Evolutionary conservation across 1,139 yeast species (phyloP), one percentile per base, ranked within the genome.

Genomic region (Sugiyamaella sp.): DNA sequence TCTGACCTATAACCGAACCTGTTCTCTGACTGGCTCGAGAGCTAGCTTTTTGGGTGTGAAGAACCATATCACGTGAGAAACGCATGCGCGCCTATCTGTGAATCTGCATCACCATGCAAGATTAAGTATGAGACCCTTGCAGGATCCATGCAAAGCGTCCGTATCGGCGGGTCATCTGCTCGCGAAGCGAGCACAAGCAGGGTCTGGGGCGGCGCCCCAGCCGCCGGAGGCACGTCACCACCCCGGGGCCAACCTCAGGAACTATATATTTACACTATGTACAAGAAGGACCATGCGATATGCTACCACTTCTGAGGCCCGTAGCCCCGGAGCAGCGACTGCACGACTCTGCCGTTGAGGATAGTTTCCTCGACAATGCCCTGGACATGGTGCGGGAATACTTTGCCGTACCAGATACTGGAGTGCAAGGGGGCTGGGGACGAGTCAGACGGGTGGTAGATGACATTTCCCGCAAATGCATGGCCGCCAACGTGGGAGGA

Each of bases 401-500:
- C 89, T 52, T 86, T 69, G 0, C 93, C 91, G 63, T 86, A 86
- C 91, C 91, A 86, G n/a, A 77, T 70, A 0, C 55, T 41, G 20
- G 46, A 24, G 24, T 32, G n/a, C 4, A 29, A 21, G 10, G 29
- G 29, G 21, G 43, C n/a, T 20, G 41, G 12, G 4, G 27, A 16
- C 2, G 40, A 20, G 19, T n/a, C 22, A 12, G 62, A 60, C 8
- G 60, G 58, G 59, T 80, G 80, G 53, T 79, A 79, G 1, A 86
- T 70, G 16, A 86, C 81, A 64, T 86, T 86, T 0, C 93, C 95
- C 1, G 95, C 93, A 66, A 82, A 86, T 25, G 67, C 86, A 65
- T 86, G 95, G 0, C 95, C 95, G 0, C 93, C 91, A 42, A 86
- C 73, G 66, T 86, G 95, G 9, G 88, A 81, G 1, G 85, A 74